Percentiles rank a stretch among this genome's conserved stretches.
phyloP scores from a whole-genome alignment of 1,284 basidiomycete genomes.

The Sutorius eximius region DNA sequence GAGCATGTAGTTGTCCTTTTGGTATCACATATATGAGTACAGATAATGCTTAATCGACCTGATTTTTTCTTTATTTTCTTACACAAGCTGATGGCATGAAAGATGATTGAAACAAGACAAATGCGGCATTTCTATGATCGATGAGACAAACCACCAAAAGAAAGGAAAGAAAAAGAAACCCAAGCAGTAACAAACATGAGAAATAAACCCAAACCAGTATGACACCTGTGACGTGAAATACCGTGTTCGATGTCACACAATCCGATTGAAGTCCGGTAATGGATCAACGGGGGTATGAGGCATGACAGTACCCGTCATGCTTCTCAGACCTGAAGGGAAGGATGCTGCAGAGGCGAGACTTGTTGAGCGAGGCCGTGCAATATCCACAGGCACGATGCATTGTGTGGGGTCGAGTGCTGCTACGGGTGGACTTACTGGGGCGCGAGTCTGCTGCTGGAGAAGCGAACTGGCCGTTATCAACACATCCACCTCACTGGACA shows the following conservation, averaged over 20 bases:
- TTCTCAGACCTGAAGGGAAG: constrained; percentile 22
- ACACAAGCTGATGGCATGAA: constrained; percentile 20
- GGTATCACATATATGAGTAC: constrained; percentile 35
- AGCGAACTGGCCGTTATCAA: constrained; percentile 37
- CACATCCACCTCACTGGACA: constrained; percentile 38
- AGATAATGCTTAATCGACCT: constrained; percentile 36
- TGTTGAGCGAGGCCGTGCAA: constrained; percentile 29
- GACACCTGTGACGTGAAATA: constrained; percentile 22
- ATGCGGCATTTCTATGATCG: constrained; percentile 32
- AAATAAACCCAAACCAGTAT: constrained; percentile 24
- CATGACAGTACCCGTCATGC: constrained; percentile 12
- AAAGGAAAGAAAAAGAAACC: constrained; percentile 7
- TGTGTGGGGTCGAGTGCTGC: constrained; percentile 33
- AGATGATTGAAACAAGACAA: constrained; percentile 16
- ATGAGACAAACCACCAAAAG: constrained; percentile 28
- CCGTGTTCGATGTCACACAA: constrained; percentile 18
- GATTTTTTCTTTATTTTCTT: constrained; percentile 16
- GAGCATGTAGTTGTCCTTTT: constrained; percentile 16
- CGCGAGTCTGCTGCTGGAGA: constrained; percentile 35
- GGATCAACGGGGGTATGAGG: constrained; percentile 22
- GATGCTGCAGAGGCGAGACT: constrained; percentile 23
- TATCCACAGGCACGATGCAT: constrained; percentile 27
- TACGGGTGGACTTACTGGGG: constrained; percentile 31
- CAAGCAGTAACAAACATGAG: constrained; percentile 24
- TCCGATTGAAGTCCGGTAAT: constrained; percentile 30